Conservation (phyloP, 2,329 filamentous ascomycete species). For the Amauroascus niger region DNA sequence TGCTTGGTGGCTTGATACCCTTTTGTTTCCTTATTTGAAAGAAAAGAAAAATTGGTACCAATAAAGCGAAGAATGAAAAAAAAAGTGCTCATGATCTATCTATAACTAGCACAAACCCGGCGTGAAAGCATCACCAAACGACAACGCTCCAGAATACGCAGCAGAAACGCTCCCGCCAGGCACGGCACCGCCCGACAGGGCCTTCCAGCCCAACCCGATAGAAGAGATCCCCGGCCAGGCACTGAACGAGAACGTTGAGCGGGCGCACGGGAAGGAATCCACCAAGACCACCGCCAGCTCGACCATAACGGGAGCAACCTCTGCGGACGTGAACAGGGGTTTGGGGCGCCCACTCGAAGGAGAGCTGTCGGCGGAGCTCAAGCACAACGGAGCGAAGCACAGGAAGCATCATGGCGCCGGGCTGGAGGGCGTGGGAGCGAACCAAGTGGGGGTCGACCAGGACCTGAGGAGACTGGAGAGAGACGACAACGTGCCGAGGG, state of each 20-base stretch:
- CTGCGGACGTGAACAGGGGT: constrained; percentile 45
- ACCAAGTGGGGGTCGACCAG: neutral
- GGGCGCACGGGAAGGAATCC: constrained; percentile 34
- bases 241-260: constrained; percentile 33
- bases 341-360: constrained; percentile 45
- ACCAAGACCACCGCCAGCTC: constrained; percentile 37
- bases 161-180: constrained; percentile 53
- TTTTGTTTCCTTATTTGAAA: neutral
- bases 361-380: constrained; percentile 41
- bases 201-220: constrained; percentile 39
- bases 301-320: constrained; percentile 45
- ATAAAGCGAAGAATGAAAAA: too few relatives aligned
- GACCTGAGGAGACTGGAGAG: constrained; percentile 6
- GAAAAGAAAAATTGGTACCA: too few relatives aligned
- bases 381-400: constrained; percentile 37
- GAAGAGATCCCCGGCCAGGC: constrained; percentile 31
- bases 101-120: constrained; percentile 59
- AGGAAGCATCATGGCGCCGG: constrained; percentile 37
- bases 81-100: too few relatives aligned
- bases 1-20: neutral
- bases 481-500: constrained; percentile 1
- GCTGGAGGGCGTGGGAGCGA: constrained; percentile 38
- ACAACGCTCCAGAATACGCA: constrained; percentile 55
- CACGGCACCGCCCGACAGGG: constrained; percentile 48
- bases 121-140: constrained; percentile 44